Evolutionary conservation across 352 stramenopile genomes (phyloP).

Genomic region (Saprolegnia diclina): DNA sequence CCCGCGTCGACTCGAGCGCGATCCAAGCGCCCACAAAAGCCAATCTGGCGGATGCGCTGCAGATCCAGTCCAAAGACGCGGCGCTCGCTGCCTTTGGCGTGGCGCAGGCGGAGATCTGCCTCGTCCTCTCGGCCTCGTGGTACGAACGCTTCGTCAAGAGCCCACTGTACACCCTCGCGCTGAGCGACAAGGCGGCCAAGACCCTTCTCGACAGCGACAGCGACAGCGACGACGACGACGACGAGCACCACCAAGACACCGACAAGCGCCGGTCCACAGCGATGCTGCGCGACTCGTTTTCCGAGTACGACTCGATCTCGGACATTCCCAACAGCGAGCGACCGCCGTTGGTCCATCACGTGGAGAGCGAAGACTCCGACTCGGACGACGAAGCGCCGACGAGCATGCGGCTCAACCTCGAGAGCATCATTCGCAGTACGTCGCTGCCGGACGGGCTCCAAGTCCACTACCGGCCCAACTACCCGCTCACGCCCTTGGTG

Average conservation of each 20-base stretch:
- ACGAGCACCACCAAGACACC: neutral
- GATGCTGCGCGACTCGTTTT: constrained; percentile 2
- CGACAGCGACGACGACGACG: constrained; percentile 24
- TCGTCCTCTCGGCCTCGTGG: constrained; percentile 73
- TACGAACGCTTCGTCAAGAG: constrained; percentile 82
- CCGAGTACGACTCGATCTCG: constrained; percentile 20
- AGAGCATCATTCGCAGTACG: constrained; percentile 80
- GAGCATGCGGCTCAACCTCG: constrained; percentile 63
- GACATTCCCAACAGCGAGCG: constrained; percentile 13
- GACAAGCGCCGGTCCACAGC: too few relatives aligned
- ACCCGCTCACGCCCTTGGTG: constrained; percentile 38
- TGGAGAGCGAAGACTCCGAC: constrained; percentile 37
- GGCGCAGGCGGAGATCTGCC: constrained; percentile 76
- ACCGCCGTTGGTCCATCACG: constrained; percentile 31
- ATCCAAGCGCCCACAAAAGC: constrained; percentile 73
- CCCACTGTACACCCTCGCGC: constrained; percentile 70
- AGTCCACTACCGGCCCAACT: constrained; percentile 77
- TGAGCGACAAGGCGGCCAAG: constrained; percentile 41
- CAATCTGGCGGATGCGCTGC: constrained; percentile 48
- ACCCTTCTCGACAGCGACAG: constrained; percentile 37
- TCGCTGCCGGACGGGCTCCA: constrained; percentile 72
- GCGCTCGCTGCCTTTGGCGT: constrained; percentile 52
- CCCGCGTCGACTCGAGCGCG: constrained; percentile 66
- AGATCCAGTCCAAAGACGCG: constrained; percentile 37
- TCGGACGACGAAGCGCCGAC: constrained; percentile 30